Evolutionary conservation across 163 green algal genomes (phyloP), one percentile per base, ranked within the genome.

Genomic region (Prototheca cutis): DNA sequence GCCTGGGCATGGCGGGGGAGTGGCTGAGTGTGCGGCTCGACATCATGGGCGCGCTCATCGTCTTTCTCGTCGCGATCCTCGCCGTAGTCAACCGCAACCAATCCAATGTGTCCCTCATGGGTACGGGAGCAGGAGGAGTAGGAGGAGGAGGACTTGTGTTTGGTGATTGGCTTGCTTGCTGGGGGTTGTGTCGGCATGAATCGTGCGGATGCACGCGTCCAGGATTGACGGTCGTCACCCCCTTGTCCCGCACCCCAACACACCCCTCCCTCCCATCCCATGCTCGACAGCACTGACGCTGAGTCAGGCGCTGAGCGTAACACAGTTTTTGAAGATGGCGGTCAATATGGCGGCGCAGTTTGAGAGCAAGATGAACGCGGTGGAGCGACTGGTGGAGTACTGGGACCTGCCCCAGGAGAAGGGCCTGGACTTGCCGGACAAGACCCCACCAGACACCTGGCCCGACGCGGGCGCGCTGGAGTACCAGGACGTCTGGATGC

Each of bases 281-380:
- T n/a, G n/a, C n/a, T n/a, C 45, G 23, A 21, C n/a, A 7, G 61
- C 62, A 6, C 28, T 68, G 54, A 76, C 70, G 1, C 59, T 81
- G 28, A 76, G 62, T 32, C 61, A 81, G 68, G 70, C 83, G 6
- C 72, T 95, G 39, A 83, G 91, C 60, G 70, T 95, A 4, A 91
- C 84, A 6, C 67, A 75, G 42, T 93, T 87, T 72, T 73, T 95
- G 13, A 91, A 90, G 72, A 73, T 84, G 40, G 79, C 74, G 29
- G 87, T 86, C 27, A 79, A 77, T 48, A 87, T 84, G 61, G 79
- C 77, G 17, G 81, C 77, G 39, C 82, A 88, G 77, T 77, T 89
- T 34, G 89, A 96, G 77, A 80, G 74, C 3, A 75, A 88, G 47
- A 90, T 96, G 76, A 96, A 96, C 76, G 82, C 84, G 3, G 87